Conservation (phyloP, 179 eudicot species). For the Spergularia azorica region DNA sequence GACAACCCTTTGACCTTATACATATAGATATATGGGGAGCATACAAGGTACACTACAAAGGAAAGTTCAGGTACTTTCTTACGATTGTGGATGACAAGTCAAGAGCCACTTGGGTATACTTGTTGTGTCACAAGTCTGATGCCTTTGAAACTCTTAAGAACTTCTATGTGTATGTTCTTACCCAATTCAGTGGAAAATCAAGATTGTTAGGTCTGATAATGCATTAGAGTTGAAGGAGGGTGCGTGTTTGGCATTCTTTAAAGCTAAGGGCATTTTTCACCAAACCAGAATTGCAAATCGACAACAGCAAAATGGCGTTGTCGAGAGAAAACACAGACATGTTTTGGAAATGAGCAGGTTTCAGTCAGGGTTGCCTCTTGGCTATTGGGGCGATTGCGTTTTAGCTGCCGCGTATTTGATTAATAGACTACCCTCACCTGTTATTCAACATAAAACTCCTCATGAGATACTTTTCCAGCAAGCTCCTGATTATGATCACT, state of each 20-base stretch:
- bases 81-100: background rate
- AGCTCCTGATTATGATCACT: background rate
- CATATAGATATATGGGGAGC: constrained; percentile 14
- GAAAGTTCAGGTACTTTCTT: background rate
- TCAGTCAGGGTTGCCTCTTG: background rate
- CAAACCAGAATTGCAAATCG: background rate
- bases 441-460: background rate
- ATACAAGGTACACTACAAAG: too few relatives aligned
- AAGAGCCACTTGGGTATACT: background rate
- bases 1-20: background rate
- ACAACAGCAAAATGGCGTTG: background rate
- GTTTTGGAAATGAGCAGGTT: background rate
- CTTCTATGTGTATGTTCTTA: too few relatives aligned
- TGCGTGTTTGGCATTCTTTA: background rate
- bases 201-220: background rate
- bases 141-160: background rate
- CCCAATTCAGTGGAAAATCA: too few relatives aligned
- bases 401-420: background rate
- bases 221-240: background rate
- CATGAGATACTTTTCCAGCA: background rate
- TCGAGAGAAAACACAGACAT: background rate
- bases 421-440: background rate
- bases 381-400: constrained; percentile 6
- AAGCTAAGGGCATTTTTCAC: background rate
- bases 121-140: background rate